Base-by-base conservation (phyloP, 2,329 filamentous ascomycete species). In the Diaporthe humulicola region DNA sequence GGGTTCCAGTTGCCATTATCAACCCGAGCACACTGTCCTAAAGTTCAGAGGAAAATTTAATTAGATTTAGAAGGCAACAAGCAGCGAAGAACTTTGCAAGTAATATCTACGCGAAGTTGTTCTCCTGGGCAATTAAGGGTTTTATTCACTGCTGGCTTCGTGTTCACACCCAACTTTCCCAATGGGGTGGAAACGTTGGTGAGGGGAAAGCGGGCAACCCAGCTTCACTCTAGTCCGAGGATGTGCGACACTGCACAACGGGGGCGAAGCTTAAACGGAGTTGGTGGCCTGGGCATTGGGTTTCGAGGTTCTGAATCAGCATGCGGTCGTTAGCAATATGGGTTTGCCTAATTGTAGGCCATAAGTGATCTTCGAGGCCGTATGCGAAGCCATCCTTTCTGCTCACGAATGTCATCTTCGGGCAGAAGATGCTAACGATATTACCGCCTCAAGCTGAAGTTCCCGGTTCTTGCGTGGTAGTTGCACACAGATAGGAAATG, bases 201-300 rank as follows among this genome's bases (percentile, higher is more conserved):
- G 64, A 67, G 64, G 64, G 64, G 64, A 67, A 67, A 67, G 45
- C 33, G 45, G 45, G 45, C 33, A 67, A 14, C 17, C 8, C 33
- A 67, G 64, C 12, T 28, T 67, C 14, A 38, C 22, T 6, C n/a
- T 8, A 38, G 30, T 15, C 30, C 45, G 64, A 67, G 45, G 28
- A 28, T 19, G 4, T 15, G 64, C 42, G 33, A 38, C 30, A 19
- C 14, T 2, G 22, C 30, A 28, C 8, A 30, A n/a, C 22, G 28
- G 3, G 36, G 19, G 42, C n/a, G 40, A 67, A 36, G 45, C 61
- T n/a, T 25, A 15, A 22, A 28, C 25, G 30, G n/a, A 15, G 28
- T 19, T n/a, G 30, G 48, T 28, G 33, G n/a, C n/a, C 48, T 67
- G 14, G 48, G 28, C 17, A 22, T 25, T 14, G 45, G 45, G 22